phyloP scores from a whole-genome alignment of 2,329 filamentous ascomycete species.

The Fusarium verrucosum region DNA sequence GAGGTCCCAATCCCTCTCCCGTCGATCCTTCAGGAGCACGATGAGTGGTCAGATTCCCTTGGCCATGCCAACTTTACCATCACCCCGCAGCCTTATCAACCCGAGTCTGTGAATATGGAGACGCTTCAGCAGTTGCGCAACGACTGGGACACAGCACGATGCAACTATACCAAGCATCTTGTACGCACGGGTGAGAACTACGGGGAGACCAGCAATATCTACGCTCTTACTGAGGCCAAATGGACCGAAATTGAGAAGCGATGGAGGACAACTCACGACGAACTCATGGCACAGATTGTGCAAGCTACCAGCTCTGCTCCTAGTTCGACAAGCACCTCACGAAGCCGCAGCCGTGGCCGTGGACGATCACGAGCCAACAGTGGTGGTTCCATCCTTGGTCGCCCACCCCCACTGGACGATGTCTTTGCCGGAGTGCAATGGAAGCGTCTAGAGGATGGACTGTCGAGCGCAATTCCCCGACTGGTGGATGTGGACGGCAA shows the following conservation, averaged over 20 bases:
- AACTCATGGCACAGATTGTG: constrained; percentile 65
- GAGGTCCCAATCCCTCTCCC: constrained; percentile 66
- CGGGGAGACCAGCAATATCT: constrained; percentile 87
- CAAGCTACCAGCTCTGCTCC: constrained; percentile 47
- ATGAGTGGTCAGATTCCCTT: constrained; percentile 85
- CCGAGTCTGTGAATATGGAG: constrained; percentile 67
- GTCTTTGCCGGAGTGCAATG: constrained; percentile 55
- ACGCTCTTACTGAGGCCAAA: constrained; percentile 84
- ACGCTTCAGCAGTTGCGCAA: constrained; percentile 70
- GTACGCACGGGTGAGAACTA: constrained; percentile 91
- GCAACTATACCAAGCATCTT: constrained; percentile 89
- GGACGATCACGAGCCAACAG: constrained; percentile 52
- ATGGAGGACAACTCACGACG: constrained; percentile 77
- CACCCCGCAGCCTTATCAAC: constrained; percentile 79
- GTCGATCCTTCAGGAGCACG: constrained; percentile 72
- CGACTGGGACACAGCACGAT: constrained; percentile 84
- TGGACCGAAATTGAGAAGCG: constrained; percentile 81
- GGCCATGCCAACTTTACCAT: constrained; percentile 96
- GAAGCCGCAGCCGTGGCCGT: constrained; percentile 54
- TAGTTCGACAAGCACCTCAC: constrained; percentile 43
- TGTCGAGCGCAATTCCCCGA: constrained; percentile 72
- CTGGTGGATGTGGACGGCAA: constrained; percentile 80
- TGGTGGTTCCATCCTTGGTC: constrained; percentile 53
- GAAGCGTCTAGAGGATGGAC: constrained; percentile 61
- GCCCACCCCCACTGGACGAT: constrained; percentile 50